Conservation (phyloP, 129 eudicot species). For the Helichrysum umbraculigerum region DNA sequence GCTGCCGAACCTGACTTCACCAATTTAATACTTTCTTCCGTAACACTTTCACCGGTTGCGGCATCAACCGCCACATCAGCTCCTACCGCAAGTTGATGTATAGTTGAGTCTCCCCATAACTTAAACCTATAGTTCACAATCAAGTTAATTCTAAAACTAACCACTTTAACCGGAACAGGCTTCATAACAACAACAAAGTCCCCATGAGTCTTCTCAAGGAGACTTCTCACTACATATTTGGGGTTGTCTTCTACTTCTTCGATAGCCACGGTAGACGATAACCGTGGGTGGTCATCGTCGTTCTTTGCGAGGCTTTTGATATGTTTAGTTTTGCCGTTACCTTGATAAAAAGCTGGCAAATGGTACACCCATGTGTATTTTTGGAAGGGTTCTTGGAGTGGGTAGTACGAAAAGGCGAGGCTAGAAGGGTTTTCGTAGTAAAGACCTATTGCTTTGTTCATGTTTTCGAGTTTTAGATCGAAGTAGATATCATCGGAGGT, state of each 20-base stretch:
- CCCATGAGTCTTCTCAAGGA: too few species aligned
- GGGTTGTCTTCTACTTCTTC: too few species aligned
- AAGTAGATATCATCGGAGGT: neutral
- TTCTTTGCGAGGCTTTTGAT: too few species aligned
- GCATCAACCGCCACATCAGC: neutral
- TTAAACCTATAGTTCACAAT: neutral
- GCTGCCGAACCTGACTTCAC: neutral
- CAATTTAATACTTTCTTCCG: neutral
- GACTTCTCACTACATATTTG: too few species aligned
- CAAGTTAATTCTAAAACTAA: too few species aligned
- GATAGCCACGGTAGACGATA: too few species aligned
- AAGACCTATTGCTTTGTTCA: constrained; percentile 18
- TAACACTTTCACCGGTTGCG: neutral
- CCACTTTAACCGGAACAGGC: too few species aligned
- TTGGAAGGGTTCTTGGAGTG: constrained; percentile 1
- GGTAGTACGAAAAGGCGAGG: neutral
- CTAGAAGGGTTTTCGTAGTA: constrained; percentile 16
- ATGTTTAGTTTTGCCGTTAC: too few species aligned
- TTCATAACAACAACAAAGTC: too few species aligned
- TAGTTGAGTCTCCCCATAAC: neutral
- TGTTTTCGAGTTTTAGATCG: constrained; percentile 20
- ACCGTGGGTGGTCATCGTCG: too few species aligned
- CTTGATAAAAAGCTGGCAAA: too few species aligned
- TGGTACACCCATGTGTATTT: constrained; percentile 5
- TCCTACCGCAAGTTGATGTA: neutral